Base-by-base conservation (phyloP, 306 rosid species). In the Fragaria vesca region DNA sequence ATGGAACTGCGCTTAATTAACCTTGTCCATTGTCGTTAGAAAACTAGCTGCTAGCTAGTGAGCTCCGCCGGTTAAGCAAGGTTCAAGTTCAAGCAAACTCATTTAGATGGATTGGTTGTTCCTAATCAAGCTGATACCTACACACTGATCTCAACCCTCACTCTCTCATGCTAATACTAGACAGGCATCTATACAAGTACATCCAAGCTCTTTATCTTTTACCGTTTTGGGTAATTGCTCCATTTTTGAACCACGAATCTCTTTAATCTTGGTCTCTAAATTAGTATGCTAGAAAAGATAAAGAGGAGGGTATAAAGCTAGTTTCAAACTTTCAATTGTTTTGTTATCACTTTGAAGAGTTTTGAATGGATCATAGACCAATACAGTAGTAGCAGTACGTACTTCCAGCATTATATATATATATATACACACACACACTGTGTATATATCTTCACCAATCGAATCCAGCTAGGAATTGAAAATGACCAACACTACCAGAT, bases 301-400 rank as follows among this genome's bases (percentile, higher is more conserved):
- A 72, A 69, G 32, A 36, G 47, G 52, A 30, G 80, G 55, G 50
- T 6, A 61, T 69, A 74, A 81, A 81, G 43, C n/a, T 15, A 72
- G 85, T 48, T 80, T 57, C 12, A 12, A 10, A 72, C 84, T 48
- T 80, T 57, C 12, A 12, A 10, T 58, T 32, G 83, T 80, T 82
- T 78, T 76, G 78, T 76, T 80, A 79, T 77, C 72, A 77, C 85
- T 83, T 83, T 83, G 71, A 75, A 71, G 75, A 72, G 74, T 67
- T 78, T 88, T 85, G 89, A 82, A 80, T 72, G 88, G 90, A 85
- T 86, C 78, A 75, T 63, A 86, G 88, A 85, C 84, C 88, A 78
- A 65, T 81, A 84, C 80, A 79, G 83, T 83, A 76, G 75, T 1
- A 36, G 70, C 47, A 66, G 13, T 34, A 66, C 4, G 13, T 65